Base-by-base conservation (phyloP, 495 filamentous ascomycete genomes). In the Aspergillus incahuasiensis region DNA sequence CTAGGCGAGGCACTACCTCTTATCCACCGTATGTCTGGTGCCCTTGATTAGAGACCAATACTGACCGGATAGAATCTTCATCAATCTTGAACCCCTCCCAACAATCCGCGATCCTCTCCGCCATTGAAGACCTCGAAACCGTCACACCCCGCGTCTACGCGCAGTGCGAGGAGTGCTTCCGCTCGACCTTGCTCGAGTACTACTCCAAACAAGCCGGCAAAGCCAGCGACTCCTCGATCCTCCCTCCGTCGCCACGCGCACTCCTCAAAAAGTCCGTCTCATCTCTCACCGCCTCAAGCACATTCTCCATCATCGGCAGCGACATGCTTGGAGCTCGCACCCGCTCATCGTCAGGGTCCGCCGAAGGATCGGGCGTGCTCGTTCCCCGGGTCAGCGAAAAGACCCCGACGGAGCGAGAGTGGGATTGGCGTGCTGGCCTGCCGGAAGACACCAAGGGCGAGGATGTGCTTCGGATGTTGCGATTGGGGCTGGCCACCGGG, bases 1-100 rank as follows among this genome's bases (percentile, higher is more conserved):
- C 75, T 97, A 3, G 91, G 91, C 38, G 92, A 97, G 70, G 84
- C 86, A 0, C 76, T 90, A 16, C 78, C 87, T 1, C 91, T 96
- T 58, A 75, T 91, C 35, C 66, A 85, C 67, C 73, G 79, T 87
- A 68, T 71, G 22, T 48, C 28, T 19, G 6, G 22, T 8, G n/a
- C 28, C 39, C 28, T n/a, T 22, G 5, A 39, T 40, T 5, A 18
- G 12, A 7, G 15, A 46, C 47, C 8, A 16, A 11, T 35, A 39
- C 18, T 38, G 24, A 42, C n/a, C 12, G 16, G 22, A 18, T 48
- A 77, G 74, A 74, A 65, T 61, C 67, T 13, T 69, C 67, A 1
- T 62, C 71, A 0, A 59, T 72, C 16, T 60, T 78, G 5, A 63
- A 70, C 4, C 76, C 86, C 12, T 72, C 81, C 15, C 86, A 95